These are phyloP conservation scores for Talaromyces liani DNA, from an alignment of 495 filamentous ascomycete species.

Conservation along the genomic window DNA sequence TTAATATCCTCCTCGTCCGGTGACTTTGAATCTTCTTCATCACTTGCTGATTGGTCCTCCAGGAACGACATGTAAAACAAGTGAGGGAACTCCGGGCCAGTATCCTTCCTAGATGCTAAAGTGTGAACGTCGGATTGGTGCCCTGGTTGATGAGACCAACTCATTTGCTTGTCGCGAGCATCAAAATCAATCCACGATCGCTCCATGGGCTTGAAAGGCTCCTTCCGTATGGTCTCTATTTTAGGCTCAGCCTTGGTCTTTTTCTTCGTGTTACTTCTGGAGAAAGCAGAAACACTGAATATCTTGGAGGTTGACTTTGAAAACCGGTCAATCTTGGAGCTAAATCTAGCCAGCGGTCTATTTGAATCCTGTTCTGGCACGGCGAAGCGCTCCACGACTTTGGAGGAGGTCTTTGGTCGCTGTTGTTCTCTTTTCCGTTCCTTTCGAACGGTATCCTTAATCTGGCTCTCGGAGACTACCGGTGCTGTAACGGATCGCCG, in stretches of 20 bases:
- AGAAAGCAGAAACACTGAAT: background rate
- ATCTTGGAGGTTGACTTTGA: slow-evolving; percentile 3
- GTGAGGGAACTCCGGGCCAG: slow-evolving; percentile 6
- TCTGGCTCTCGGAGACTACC: background rate
- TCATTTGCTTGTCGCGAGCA: background rate
- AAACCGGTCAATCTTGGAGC: background rate
- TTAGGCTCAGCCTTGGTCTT: background rate
- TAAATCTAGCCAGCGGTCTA: background rate
- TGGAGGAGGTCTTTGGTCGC: background rate
- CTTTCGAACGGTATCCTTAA: background rate
- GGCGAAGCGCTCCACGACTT: background rate
- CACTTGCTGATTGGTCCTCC: slow-evolving; percentile 2
- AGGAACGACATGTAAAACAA: background rate
- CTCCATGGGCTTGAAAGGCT: background rate
- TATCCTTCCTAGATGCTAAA: background rate
- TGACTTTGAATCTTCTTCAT: slow-evolving; percentile 3
- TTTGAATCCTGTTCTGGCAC: background rate
- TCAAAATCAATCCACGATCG: slow-evolving; percentile 2
- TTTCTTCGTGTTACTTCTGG: background rate
- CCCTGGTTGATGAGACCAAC: background rate
- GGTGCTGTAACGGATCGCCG: slow-evolving; percentile 4
- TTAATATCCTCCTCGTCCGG: slow-evolving; percentile 18
- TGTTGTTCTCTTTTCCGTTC: background rate
- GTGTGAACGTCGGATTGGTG: background rate
- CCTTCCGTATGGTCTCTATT: background rate